Percentiles rank a stretch among this genome's conserved stretches.
Evolutionary conservation across 208 protist species (phyloP).

Genomic region (Acanthamoeba culbertsoni): DNA sequence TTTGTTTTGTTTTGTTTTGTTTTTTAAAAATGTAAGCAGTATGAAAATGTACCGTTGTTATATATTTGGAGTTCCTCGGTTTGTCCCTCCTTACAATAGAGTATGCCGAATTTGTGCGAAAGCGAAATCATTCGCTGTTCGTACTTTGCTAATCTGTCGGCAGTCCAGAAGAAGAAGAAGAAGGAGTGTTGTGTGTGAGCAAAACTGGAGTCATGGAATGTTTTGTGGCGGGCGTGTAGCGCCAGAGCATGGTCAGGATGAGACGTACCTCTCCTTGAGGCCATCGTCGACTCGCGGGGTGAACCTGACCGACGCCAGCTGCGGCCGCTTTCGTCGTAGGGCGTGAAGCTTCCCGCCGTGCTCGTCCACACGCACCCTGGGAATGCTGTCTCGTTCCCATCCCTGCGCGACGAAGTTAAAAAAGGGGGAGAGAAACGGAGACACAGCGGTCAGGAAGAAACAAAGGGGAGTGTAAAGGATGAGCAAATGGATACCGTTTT

Average conservation of each 20-base stretch:
- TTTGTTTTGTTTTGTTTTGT: no score
- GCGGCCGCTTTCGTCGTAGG: not conserved
- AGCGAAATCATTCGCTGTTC: conserved; percentile 14
- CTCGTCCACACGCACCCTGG: not conserved
- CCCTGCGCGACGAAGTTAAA: not conserved
- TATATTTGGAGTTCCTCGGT: conserved; percentile 28
- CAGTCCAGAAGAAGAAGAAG: no score
- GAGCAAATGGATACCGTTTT: not conserved
- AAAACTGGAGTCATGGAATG: no score
- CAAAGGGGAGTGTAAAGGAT: not conserved
- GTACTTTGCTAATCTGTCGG: not conserved
- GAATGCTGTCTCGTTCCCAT: not conserved
- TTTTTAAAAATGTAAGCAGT: no score
- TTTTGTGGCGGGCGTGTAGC: no score
- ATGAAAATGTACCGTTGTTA: conserved; percentile 51
- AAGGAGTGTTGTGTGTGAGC: no score
- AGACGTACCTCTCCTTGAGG: not conserved
- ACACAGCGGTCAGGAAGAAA: no score
- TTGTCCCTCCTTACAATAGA: conserved; percentile 40
- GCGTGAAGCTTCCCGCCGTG: not conserved
- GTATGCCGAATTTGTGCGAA: conserved; percentile 55
- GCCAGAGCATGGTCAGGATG: not conserved
- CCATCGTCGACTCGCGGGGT: not conserved
- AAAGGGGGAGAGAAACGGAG: no score
- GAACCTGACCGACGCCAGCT: not conserved